Base-by-base conservation (phyloP, 2,329 filamentous ascomycete genomes). In the Cyclaneusma minus region DNA sequence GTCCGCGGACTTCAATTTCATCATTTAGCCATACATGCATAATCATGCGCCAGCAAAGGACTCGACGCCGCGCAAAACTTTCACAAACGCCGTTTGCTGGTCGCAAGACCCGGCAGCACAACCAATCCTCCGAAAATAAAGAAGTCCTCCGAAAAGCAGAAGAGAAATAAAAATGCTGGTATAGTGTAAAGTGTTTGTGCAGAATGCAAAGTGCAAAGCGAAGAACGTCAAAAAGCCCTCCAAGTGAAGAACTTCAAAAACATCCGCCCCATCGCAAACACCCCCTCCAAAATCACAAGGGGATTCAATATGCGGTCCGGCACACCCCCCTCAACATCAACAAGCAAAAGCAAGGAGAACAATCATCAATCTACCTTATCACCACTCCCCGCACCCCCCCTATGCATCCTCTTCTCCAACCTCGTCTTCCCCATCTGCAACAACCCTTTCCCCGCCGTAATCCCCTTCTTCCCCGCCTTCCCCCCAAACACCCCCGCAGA, bases 351-450 rank as follows among this genome's bases (percentile, higher is more conserved):
- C 26, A 47, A 48, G 44, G 43, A 49, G 44, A 53, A 48, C 67
- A 60, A 76, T 57, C 72, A 66, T 62, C 57, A 73, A 82, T 83
- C 45, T 79, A 85, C 80, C 81, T 91, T 91, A 54, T 89, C 81
- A 46, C 73, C 70, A 36, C 67, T 68, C 47, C 63, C 67, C 35
- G 65, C 35, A 30, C 41, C 39, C 7, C 7, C 18, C 18, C 11
- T 11, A 8, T 11, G 18, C 7, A 11, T n/a, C n/a, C n/a, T 11
- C 18, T 20, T 7, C 25, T 39, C 60, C 49, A 93, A 72, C 52
- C 82, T 87, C 55, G 68, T 87, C 56, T 80, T 87, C 39, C 85
- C 82, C 56, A 92, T 92, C 38, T 79, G 83, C 50, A 94, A 75
- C 36, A 94, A 54, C 27, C 85, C 87, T 58, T 93, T 93, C 25